These are phyloP conservation scores for Ophiocordyceps polyrhachis-furcata DNA, from an alignment of 2,329 filamentous ascomycete genomes.

Conservation along the genomic window DNA sequence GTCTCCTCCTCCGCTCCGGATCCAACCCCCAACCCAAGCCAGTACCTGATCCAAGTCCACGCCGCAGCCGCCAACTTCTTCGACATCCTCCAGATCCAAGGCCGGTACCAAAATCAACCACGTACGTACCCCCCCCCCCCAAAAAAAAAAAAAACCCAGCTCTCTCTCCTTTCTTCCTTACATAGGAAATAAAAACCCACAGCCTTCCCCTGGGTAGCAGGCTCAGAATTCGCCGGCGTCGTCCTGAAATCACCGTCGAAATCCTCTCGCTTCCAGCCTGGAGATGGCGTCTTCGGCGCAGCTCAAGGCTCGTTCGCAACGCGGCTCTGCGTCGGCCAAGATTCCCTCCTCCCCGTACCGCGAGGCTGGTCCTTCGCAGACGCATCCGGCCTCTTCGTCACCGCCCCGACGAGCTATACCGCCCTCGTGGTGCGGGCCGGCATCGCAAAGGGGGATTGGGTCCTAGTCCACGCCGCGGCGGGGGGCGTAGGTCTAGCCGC, in stretches of 20 bases:
- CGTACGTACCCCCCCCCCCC: constrained; percentile 21
- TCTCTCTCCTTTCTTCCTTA: too few species aligned
- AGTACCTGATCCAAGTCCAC: constrained; percentile 78
- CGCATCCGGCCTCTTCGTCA: constrained; percentile 79
- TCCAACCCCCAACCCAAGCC: constrained; percentile 47
- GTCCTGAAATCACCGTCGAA: constrained; percentile 47
- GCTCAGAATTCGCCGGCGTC: constrained; percentile 70
- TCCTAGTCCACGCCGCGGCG: constrained; percentile 81
- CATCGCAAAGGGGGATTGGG: constrained; percentile 64
- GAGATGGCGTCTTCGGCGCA: constrained; percentile 73
- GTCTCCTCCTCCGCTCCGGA: constrained; percentile 60
- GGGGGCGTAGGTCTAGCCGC: constrained; percentile 83
- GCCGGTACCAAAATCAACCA: constrained; percentile 88
- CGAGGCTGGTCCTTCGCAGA: constrained; percentile 67
- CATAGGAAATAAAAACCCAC: too few species aligned
- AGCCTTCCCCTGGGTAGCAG: constrained; percentile 74
- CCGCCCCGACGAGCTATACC: constrained; percentile 76
- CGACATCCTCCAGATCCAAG: constrained; percentile 84
- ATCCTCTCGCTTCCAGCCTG: constrained; percentile 48
- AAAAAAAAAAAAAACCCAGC: too few species aligned
- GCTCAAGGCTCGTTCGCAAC: constrained; percentile 75
- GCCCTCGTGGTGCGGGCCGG: constrained; percentile 62
- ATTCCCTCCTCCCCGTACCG: constrained; percentile 53
- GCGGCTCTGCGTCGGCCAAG: constrained; percentile 48
- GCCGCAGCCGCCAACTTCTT: constrained; percentile 91